Conservation (phyloP, 768 basidiomycete genomes). For the Solioccasus polychromus region DNA sequence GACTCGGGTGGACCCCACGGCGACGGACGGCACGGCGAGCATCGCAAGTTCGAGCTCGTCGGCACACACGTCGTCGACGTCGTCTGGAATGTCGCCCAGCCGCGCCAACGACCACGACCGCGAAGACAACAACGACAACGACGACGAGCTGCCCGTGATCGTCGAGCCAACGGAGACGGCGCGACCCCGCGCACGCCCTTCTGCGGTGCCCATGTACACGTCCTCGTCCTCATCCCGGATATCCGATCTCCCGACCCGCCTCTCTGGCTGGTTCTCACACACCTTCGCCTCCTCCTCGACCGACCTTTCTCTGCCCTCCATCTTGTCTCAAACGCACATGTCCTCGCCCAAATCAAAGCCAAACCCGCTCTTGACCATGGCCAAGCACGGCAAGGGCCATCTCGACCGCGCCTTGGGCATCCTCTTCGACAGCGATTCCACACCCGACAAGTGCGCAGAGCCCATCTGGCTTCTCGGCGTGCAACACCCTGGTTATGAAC, state of each 20-base stretch:
- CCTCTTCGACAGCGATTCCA: slow-evolving; percentile 87
- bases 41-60: slow-evolving; percentile 44
- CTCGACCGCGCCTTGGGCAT: slow-evolving; percentile 84
- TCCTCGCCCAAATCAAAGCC: slow-evolving; percentile 43
- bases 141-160: slow-evolving; percentile 61
- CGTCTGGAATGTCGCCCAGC: slow-evolving; percentile 30
- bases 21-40: slow-evolving; percentile 34
- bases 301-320: slow-evolving; percentile 63
- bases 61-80: slow-evolving; percentile 25
- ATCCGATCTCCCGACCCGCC: slow-evolving; percentile 68
- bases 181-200: slow-evolving; percentile 48
- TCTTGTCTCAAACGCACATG: slow-evolving; percentile 50
- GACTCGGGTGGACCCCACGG: slow-evolving; percentile 42
- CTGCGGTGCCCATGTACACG: slow-evolving; percentile 47
- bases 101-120: slow-evolving; percentile 19
- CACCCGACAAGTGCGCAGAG: slow-evolving; percentile 76
- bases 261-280: slow-evolving; percentile 80
- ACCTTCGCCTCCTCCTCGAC: slow-evolving; percentile 70
- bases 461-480: slow-evolving; percentile 91
- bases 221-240: slow-evolving; percentile 49
- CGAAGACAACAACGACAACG: slow-evolving; percentile 33
- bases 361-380: slow-evolving; percentile 60
- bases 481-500: slow-evolving; percentile 72
- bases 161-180: slow-evolving; percentile 59
- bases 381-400: slow-evolving; percentile 71